A percentile compares a stretch with the other conserved stretches of the same genome.
These are phyloP conservation scores for Gentiana macrophylla DNA, from an alignment of 257 asterid genomes.

Conservation along the genomic window DNA sequence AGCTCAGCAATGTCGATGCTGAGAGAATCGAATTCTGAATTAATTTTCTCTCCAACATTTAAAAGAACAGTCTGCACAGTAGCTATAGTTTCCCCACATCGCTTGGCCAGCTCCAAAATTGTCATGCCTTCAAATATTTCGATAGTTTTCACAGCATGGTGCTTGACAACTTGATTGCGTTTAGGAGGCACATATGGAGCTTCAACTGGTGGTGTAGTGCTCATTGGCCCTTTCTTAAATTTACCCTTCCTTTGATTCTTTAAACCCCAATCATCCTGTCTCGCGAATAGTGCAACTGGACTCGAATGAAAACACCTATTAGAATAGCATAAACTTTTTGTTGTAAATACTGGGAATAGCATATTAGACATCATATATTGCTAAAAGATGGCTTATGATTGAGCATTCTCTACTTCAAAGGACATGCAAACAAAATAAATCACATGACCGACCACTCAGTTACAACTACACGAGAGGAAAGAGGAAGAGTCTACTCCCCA, in stretches of 20 bases:
- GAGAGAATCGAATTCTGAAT: conserved; percentile 72
- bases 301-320: conserved; percentile 64
- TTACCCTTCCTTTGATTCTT: conserved; percentile 49
- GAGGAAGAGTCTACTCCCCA: background rate
- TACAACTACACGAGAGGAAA: background rate
- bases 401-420: background rate
- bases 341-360: conserved; percentile 4
- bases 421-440: background rate
- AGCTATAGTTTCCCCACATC: conserved; percentile 60
- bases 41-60: conserved; percentile 85
- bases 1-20: conserved; percentile 84
- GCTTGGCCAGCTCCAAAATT: conserved; percentile 69
- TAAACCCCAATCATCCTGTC: conserved; percentile 34
- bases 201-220: conserved; percentile 44
- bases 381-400: background rate
- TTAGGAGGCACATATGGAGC: conserved; percentile 75
- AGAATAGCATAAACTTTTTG: no score
- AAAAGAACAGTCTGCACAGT: conserved; percentile 57
- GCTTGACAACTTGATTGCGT: conserved; percentile 35
- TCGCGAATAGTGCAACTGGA: conserved; percentile 34
- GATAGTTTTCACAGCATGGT: conserved; percentile 51
- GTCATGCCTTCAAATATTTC: conserved; percentile 94
- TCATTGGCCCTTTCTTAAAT: conserved; percentile 61
- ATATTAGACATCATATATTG: background rate
- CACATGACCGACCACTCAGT: background rate